These are phyloP conservation scores for Cryphonectria radicalis DNA, from an alignment of 2,329 filamentous ascomycete genomes.

Conservation along the genomic window DNA sequence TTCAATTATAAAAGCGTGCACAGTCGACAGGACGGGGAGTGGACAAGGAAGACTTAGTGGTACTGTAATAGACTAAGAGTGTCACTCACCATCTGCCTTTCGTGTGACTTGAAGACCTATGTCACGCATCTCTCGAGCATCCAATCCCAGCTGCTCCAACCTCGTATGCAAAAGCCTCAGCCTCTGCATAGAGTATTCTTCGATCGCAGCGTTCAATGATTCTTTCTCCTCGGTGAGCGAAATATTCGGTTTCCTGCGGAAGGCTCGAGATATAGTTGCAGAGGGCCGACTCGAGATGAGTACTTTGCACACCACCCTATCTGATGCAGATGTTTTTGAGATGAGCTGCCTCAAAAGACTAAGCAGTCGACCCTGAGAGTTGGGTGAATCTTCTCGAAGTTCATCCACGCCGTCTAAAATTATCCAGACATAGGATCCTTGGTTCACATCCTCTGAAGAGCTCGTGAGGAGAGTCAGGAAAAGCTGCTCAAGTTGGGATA, in stretches of 20 bases:
- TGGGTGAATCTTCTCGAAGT: constrained; percentile 30
- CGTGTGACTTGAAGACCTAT: constrained; percentile 31
- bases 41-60: background rate
- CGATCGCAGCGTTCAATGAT: constrained; percentile 31
- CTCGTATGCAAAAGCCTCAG: constrained; percentile 21
- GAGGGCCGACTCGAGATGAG: constrained; percentile 36
- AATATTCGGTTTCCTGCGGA: constrained; percentile 31
- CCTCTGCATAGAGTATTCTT: constrained; percentile 30
- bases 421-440: constrained; percentile 33
- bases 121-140: constrained; percentile 24
- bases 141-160: constrained; percentile 31
- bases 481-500: constrained; percentile 34
- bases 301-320: constrained; percentile 33
- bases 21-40: background rate
- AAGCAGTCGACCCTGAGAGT: constrained; percentile 28
- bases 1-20: background rate
- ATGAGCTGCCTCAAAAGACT: constrained; percentile 30
- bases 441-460: constrained; percentile 22
- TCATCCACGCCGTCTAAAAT: constrained; percentile 38
- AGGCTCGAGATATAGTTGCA: constrained; percentile 7
- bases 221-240: constrained; percentile 37
- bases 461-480: constrained; percentile 26
- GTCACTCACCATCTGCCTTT: constrained; percentile 37
- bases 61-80: background rate
- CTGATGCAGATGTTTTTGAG: constrained; percentile 16